Evolutionary conservation across 2,329 filamentous ascomycete genomes (phyloP).

Genomic region (Claviceps monticola): DNA sequence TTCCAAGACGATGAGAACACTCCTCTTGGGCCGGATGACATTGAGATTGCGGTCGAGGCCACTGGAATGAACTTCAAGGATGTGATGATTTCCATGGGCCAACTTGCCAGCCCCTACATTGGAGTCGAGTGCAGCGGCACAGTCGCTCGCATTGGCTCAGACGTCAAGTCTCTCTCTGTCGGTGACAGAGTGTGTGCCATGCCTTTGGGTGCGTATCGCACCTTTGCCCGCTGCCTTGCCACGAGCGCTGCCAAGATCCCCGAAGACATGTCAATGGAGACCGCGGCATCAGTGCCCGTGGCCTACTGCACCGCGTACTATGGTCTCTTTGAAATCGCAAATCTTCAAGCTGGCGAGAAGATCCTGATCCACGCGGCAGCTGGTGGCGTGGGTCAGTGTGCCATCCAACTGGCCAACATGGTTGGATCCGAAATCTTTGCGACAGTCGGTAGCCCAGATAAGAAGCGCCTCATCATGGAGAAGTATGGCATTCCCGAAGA

Average conservation of each 20-base stretch:
- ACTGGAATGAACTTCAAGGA: constrained; percentile 34
- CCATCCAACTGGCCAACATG: constrained; percentile 24
- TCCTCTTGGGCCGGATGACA: constrained; percentile 19
- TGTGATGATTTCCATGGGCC: constrained; percentile 28
- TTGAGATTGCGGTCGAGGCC: constrained; percentile 30
- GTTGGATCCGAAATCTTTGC: constrained; percentile 27
- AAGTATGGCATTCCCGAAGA: constrained; percentile 23
- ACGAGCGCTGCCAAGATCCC: constrained; percentile 24
- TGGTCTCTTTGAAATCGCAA: constrained; percentile 23
- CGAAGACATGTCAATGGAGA: constrained; percentile 20
- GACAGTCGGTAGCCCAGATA: constrained; percentile 24
- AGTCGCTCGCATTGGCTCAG: constrained; percentile 38
- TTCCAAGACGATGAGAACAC: constrained; percentile 21
- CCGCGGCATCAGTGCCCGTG: constrained; percentile 26
- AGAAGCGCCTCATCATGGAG: constrained; percentile 22
- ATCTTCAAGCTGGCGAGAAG: constrained; percentile 22
- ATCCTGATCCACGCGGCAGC: constrained; percentile 27
- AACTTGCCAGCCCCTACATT: constrained; percentile 18
- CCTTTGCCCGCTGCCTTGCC: constrained; percentile 18
- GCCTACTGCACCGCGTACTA: constrained; percentile 28
- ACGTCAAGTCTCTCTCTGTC: constrained; percentile 43
- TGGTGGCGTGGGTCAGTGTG: constrained; percentile 25
- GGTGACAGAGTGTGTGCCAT: constrained; percentile 61
- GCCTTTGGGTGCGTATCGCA: constrained; percentile 21
- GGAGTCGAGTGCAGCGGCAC: constrained; percentile 28